phyloP scores from a whole-genome alignment of 1,284 basidiomycete genomes.

The Leccinum subrobustum region DNA sequence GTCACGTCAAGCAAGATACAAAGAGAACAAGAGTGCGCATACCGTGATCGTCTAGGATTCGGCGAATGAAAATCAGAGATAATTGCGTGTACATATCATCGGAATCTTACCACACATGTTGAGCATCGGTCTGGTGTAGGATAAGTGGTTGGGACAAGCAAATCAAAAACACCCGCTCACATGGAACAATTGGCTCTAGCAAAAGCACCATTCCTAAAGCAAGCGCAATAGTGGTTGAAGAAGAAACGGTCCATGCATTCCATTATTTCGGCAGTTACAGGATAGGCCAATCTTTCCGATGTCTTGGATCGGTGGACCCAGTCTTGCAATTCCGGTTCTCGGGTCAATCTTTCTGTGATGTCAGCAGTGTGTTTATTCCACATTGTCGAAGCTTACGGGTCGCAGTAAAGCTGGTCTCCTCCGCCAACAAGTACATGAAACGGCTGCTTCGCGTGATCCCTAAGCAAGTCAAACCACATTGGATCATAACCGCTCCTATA shows the following conservation, averaged over 20 bases:
- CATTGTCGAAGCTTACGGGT: constrained; percentile 44
- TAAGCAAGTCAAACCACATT: constrained; percentile 89
- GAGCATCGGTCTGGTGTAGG: constrained; percentile 51
- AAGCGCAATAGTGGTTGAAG: constrained; percentile 89
- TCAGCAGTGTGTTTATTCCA: neutral
- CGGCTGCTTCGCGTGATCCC: constrained; percentile 75
- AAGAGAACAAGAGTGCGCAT: constrained; percentile 22
- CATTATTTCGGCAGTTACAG: constrained; percentile 73
- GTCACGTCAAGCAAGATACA: constrained; percentile 19
- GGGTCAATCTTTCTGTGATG: constrained; percentile 48
- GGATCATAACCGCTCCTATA: constrained; percentile 83
- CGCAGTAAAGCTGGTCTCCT: constrained; percentile 84
- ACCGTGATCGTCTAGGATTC: constrained; percentile 70
- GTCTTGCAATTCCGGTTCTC: constrained; percentile 76
- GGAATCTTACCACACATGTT: constrained; percentile 55
- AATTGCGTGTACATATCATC: neutral
- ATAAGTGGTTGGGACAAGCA: constrained; percentile 2
- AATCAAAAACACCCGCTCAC: constrained; percentile 47
- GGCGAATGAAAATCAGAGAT: neutral
- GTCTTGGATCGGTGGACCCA: constrained; percentile 77
- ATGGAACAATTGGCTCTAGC: constrained; percentile 91
- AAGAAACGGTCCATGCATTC: constrained; percentile 84
- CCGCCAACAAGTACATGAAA: constrained; percentile 88
- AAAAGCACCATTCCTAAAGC: constrained; percentile 89
- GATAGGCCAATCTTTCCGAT: constrained; percentile 61